Evolutionary conservation across 345 rosid species (phyloP).

Genomic region (Jatropha curcas): DNA sequence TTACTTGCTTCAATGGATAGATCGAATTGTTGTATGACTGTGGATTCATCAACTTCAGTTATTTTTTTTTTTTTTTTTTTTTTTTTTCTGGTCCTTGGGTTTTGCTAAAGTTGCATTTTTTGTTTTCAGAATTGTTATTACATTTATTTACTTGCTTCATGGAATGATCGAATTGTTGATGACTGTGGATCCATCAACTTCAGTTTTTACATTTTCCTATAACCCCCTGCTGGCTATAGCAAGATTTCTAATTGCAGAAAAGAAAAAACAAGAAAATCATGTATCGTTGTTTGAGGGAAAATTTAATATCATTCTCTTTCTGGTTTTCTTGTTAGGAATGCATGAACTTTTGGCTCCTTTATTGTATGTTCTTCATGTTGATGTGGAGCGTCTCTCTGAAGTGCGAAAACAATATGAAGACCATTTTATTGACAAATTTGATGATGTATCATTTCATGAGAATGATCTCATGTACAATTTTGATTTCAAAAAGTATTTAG

Average conservation of each 20-base stretch:
- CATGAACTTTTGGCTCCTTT: constrained; percentile 97
- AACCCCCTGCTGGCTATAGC: not conserved
- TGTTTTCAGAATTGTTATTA: not conserved
- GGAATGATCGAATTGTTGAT: too few species aligned
- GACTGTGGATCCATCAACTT: not conserved
- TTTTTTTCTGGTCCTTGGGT: too few species aligned
- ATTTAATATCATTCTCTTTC: constrained; percentile 10
- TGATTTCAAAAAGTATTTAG: constrained; percentile 73
- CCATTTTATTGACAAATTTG: constrained; percentile 85
- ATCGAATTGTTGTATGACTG: too few species aligned
- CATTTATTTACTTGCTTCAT: not conserved
- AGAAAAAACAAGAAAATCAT: not conserved
- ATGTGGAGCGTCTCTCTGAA: constrained; percentile 72
- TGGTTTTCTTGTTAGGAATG: constrained; percentile 60
- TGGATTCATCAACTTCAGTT: too few species aligned
- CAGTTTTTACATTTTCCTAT: not conserved
- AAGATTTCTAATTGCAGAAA: not conserved
- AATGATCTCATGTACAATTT: constrained; percentile 73
- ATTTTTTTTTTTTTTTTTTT: too few species aligned
- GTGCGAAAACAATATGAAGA: constrained; percentile 80
- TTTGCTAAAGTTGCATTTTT: not conserved
- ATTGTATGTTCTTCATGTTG: constrained; percentile 89
- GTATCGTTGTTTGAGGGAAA: not conserved
- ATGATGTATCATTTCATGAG: constrained; percentile 74
- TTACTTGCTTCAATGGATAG: too few species aligned